Base-by-base conservation (phyloP, 1,284 basidiomycete genomes). In the Entoloma clypeatum region DNA sequence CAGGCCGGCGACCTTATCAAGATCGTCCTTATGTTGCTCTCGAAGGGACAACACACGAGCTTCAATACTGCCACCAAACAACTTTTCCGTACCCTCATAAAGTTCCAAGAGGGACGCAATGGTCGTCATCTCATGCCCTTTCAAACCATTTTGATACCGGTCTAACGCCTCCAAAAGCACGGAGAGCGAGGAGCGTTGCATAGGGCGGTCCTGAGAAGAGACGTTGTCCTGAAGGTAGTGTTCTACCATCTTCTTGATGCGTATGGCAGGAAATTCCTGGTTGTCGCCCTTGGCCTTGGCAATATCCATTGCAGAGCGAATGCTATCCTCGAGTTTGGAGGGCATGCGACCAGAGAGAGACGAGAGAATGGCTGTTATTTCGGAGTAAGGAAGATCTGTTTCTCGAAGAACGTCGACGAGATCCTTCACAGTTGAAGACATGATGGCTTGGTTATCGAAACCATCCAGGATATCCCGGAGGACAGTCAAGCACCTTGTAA, bases 261-360 rank as follows among this genome's bases (percentile, higher is more conserved):
- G 80, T 39, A 71, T 63, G 2, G 88, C 86, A 2, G 90, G 96
- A 79, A 97, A 99, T 65, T 94, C 94, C 45, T 74, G 68, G 18
- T 66, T 65, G 21, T 79, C 73, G 47, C 77, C 72, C 64, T 91
- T 86, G 36, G 75, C 63, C 59, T 81, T 87, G 34, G 86, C 80
- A 26, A 69, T 63, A 44, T 95, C 92, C 49, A 99, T 82, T 7
- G 80, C 74, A 34, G 81, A 64, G 44, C 95, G 84, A 44, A 99
- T 75, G 48, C 73, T 75, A 21, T 95, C 92, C 64, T 99, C 96
- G 26, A 97, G 78, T 67, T 90, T 93, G 46, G 76, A 68, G 6
- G 96, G 93, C 68, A 99, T 90, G 53, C 96, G 91, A 17, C 96
- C 95, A 25, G 90, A 92, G 31, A 99, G 74, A 1, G 92, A 79